These are phyloP conservation scores for Yarrowia sp. DNA, from an alignment of 805 yeast genomes.

Conservation along the genomic window DNA sequence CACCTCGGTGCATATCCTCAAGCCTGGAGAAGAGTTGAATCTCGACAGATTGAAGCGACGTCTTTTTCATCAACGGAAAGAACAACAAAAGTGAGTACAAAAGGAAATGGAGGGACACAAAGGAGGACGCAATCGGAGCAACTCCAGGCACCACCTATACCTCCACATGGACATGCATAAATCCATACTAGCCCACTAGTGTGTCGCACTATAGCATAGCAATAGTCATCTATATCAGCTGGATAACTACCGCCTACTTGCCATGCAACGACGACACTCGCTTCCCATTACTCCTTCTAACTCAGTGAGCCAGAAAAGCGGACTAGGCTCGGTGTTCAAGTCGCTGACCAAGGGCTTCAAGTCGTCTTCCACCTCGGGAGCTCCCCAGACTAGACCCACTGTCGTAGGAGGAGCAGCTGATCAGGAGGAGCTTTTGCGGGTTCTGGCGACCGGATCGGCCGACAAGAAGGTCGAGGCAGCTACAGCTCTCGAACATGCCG, in stretches of 20 bases:
- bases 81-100: no score
- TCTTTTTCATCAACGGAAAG: no score
- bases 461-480: constrained; percentile 57
- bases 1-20: constrained; percentile 3
- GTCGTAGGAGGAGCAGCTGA: constrained; percentile 50
- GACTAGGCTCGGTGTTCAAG: constrained; percentile 46
- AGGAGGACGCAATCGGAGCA: background rate
- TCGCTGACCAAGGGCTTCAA: constrained; percentile 47
- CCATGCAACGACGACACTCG: background rate
- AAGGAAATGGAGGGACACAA: no score
- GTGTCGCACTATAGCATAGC: background rate
- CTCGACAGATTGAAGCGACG: background rate
- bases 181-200: constrained; percentile 1
- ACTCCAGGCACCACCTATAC: background rate
- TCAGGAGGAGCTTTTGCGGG: constrained; percentile 48
- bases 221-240: background rate
- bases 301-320: constrained; percentile 38
- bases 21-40: background rate
- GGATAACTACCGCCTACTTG: no score
- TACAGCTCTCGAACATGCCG: constrained; percentile 56
- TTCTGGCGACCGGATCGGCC: constrained; percentile 44
- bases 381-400: constrained; percentile 42
- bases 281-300: background rate
- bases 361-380: constrained; percentile 41
- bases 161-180: background rate